These are phyloP conservation scores for Globisporangium canariense DNA, from an alignment of 352 stramenopile genomes.

Conservation along the genomic window DNA sequence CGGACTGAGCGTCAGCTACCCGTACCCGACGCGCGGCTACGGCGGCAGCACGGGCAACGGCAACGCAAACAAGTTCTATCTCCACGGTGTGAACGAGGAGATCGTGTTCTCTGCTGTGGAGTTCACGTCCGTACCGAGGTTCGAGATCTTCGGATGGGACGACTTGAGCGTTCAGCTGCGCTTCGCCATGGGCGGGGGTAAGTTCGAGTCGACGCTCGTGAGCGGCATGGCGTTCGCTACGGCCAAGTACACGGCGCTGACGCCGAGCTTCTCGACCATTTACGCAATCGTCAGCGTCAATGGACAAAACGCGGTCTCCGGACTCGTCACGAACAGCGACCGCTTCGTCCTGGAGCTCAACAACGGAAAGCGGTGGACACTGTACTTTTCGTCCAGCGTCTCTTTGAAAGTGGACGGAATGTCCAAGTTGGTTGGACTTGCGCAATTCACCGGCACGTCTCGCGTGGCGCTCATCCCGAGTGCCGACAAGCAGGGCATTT, in stretches of 20 bases:
- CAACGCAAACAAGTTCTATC: conserved; percentile 47
- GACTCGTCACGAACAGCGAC: conserved; percentile 21
- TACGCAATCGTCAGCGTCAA: conserved; percentile 57
- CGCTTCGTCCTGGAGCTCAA: conserved; percentile 51
- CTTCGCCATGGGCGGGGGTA: conserved; percentile 32
- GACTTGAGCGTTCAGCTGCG: conserved; percentile 53
- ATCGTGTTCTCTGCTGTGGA: conserved; percentile 50
- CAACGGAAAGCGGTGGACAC: conserved; percentile 49
- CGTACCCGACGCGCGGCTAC: conserved; percentile 46
- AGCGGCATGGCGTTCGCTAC: conserved; percentile 70
- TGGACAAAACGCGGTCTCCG: conserved; percentile 12
- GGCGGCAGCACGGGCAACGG: conserved; percentile 43
- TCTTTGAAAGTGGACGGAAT: conserved; percentile 33
- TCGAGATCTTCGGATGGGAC: conserved; percentile 47
- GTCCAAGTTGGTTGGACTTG: conserved; percentile 30
- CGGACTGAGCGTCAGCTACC: conserved; percentile 55
- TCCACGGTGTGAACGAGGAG: conserved; percentile 41
- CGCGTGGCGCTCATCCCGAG: conserved; percentile 37
- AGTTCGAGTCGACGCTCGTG: conserved; percentile 44
- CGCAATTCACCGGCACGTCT: conserved; percentile 29
- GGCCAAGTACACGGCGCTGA: conserved; percentile 41
- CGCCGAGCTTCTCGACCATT: conserved; percentile 36
- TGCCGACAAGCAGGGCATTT: conserved; percentile 25
- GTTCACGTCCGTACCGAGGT: conserved; percentile 29
- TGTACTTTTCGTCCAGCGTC: conserved; percentile 45